Base-by-base conservation (phyloP, 73 alveolate species). In the Uronychia binucleata region DNA sequence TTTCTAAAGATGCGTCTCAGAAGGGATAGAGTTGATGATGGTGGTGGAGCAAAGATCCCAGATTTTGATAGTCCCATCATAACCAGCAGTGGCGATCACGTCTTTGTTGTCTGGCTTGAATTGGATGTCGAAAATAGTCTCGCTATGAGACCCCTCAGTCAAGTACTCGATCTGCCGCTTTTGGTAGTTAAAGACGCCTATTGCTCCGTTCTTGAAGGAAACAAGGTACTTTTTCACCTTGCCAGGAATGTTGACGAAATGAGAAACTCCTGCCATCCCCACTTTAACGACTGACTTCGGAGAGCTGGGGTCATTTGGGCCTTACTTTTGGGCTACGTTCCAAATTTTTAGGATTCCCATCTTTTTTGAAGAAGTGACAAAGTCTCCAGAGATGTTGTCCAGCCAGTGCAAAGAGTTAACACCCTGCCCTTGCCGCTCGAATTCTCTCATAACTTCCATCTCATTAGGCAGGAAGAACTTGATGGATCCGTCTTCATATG, bases 71-170 rank as follows among this genome's bases (percentile, higher is more conserved):
- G 95, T 74, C 1, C 99, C 97, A 80, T 96, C 99, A 77, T 94
- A 92, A 11, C 98, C 87, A 58, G 95, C 81, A 14, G 98, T 84
- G 26, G 99, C 99, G 30, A 96, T 77, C 34, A 87, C 74, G 34
- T 96, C 95, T 57, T 95, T 89, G 83, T 92, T 78, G 75, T 78
- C 58, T 26, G 99, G 99, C 59, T 94, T 92, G 91, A 96, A 92
- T 85, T 88, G 78, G 34, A 96, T 58, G 77, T 96, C 99, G 81
- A 96, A 96, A 27, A 96, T 94, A 33, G 99, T 94, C 57, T 94
- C 96, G 0, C 98, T 90, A 80, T 96, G 99, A 0, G 97, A 97
- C 8, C 93, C 92, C 33, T 93, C 97, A 14, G 94, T 82, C 31
- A 58, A 57, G 80, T 87, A 92, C 60, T 89, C 97, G 0, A 93